Base-by-base conservation (phyloP, 306 rosid species). In the Amphicarpaea edgeworthii region DNA sequence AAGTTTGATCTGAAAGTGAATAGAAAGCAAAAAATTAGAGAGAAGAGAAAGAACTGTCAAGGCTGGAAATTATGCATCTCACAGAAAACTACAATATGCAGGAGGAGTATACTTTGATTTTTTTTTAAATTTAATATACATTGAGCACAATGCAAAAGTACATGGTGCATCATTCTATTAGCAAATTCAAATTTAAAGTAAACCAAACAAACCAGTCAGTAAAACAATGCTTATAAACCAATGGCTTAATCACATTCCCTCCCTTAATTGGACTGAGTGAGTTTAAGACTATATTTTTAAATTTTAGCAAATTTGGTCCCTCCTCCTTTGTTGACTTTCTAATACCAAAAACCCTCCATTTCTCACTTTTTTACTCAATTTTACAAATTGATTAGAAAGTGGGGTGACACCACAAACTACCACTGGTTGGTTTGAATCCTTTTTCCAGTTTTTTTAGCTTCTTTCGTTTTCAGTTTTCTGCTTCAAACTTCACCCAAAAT, bases 1-100 rank as follows among this genome's bases (percentile, higher is more conserved):
- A 96, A 96, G 87, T 96, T 96, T 68, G 99, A 96, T 70, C 99
- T 96, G 85, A 28, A 85, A 86, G 63, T 17, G 47, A 59, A 46
- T 16, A 68, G 49, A 54, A 54, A 54, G 16, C 34, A 12, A 50
- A 53, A 12, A 50, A 59, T 45, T 4, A 21, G 1, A 47, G 11
- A 53, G 34, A 51, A 49, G 10, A 24, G 16, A 55, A 57, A 14
- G 3, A 23, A 32, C 14, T 24, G 66, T 51, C 9, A 82, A 75
- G 72, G 38, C 24, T 11, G 47, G 32, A 54, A 65, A 57, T n/a
- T 32, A 54, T 60, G 80, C 57, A 78, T 59, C 69, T 11, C 14
- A 23, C 9, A 24, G 34, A 41, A 24, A 24, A 45, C 60, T 60
- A 62, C 3, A 53, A 51, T 11, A 23, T 9, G 15, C 43, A 59